Evolutionary conservation across 495 filamentous ascomycete genomes (phyloP).

Genomic region (Apodospora peruviana): DNA sequence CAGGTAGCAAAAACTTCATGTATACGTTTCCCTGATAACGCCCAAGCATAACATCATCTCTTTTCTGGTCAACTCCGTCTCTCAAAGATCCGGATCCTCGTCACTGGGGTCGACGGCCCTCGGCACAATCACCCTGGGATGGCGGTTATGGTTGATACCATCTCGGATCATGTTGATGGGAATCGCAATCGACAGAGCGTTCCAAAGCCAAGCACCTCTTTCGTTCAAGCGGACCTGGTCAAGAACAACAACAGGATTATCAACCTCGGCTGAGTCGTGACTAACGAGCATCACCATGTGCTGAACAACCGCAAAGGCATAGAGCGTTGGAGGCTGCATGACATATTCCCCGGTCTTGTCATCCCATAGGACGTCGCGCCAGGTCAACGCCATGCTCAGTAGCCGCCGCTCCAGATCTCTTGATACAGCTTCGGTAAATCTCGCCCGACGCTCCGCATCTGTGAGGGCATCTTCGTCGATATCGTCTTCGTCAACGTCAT

Average conservation of each 20-base stretch:
- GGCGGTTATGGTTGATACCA: conserved; percentile 8
- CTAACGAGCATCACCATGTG: conserved; percentile 23
- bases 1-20: too few species aligned
- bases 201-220: conserved; percentile 27
- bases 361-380: conserved; percentile 13
- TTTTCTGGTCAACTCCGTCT: neutral
- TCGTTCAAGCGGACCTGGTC: conserved; percentile 18
- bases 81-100: conserved; percentile 24
- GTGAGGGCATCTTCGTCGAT: neutral
- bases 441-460: neutral
- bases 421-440: conserved; percentile 11
- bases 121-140: neutral
- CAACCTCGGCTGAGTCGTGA: conserved; percentile 11
- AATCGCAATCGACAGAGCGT: conserved; percentile 25
- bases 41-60: neutral
- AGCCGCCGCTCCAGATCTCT: conserved; percentile 13
- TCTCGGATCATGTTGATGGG: conserved; percentile 21
- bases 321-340: conserved; percentile 20
- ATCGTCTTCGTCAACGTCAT: neutral
- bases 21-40: too few species aligned
- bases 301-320: conserved; percentile 22
- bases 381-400: conserved; percentile 9
- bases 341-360: neutral
- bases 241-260: conserved; percentile 15
- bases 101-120: neutral